Evolutionary conservation across 208 protist species (phyloP).

Genomic region (Leishmania guyanensis): DNA sequence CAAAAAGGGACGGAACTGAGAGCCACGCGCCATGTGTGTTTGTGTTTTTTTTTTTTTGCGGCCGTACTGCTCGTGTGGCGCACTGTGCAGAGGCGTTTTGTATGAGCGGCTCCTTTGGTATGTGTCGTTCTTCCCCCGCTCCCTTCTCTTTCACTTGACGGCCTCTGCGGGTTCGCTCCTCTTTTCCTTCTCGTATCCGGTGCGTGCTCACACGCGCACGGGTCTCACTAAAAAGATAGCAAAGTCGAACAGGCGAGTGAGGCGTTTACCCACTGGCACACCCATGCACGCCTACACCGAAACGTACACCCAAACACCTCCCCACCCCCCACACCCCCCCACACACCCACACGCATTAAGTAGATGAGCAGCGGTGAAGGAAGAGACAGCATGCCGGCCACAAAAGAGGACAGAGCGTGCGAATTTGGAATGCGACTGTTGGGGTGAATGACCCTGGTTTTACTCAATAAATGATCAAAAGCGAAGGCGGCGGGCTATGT

Average conservation of each 20-base stretch:
- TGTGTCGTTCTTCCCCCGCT: neutral
- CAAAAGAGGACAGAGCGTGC: neutral
- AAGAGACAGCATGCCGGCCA: neutral
- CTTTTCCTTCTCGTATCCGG: neutral
- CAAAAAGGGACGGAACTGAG: neutral
- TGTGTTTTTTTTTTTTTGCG: neutral
- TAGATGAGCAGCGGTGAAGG: neutral
- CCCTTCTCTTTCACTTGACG: neutral
- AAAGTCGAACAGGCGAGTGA: no score
- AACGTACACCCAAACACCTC: neutral
- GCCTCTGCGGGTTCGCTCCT: neutral
- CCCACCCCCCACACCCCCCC: constrained; percentile 9
- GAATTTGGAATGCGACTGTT: neutral
- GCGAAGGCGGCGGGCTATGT: neutral
- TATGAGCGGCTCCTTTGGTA: neutral
- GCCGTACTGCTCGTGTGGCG: neutral
- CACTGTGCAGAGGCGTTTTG: neutral
- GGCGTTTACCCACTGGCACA: no score
- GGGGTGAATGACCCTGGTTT: neutral
- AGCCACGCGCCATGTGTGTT: neutral
- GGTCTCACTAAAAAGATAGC: neutral
- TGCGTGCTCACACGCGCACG: neutral
- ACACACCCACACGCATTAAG: constrained; percentile 1
- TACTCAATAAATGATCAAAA: neutral
- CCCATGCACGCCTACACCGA: no score